Base-by-base conservation (phyloP, 768 basidiomycete genomes). In the Lentinus brumalis region DNA sequence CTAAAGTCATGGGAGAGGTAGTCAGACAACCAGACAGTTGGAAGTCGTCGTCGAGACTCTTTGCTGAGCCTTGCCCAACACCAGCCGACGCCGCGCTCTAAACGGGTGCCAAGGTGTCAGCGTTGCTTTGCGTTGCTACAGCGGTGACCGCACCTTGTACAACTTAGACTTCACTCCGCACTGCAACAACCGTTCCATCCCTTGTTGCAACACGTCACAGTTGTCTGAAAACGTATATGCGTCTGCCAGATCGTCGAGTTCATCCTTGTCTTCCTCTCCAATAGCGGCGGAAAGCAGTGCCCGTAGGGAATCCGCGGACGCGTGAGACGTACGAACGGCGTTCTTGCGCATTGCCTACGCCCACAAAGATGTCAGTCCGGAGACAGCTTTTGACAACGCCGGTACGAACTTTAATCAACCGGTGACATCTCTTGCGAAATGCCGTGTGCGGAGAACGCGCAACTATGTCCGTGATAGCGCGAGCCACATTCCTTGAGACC, bases 381-480 rank as follows among this genome's bases (percentile, higher is more conserved):
- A 50, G 47, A 50, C 31, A 50, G 44, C 21, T 32, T 56, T 14
- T 40, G 32, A n/a, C 14, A 26, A 42, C 18, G 31, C 21, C 21
- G 7, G n/a, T 8, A 8, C 12, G n/a, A 18, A 87, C 88, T 80
- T 82, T 79, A 16, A 88, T 66, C 18, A 82, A 70, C 9, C 72
- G 75, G 54, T 68, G 67, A 67, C 78, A 84, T 59, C 69, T 77
- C 30, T 75, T 73, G 47, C 77, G 73, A 69, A 89, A 89, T 10
- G 54, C 56, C 2, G 68, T 56, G 64, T 85, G 78, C 3, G 74
- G 71, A 3, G 89, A 89, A 26, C 87, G 81, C 50, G 70, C 65
- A 42, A 83, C 76, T 39, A 91, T 83, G 30, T 75, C 74, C 32
- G 73, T 66, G 41, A 91, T 73, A 4, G 86, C 85, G 3, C 68